Percentiles rank a stretch among this genome's conserved stretches.
Conservation (phyloP, 2,329 filamentous ascomycete species). For the Calonectria naviculata region DNA sequence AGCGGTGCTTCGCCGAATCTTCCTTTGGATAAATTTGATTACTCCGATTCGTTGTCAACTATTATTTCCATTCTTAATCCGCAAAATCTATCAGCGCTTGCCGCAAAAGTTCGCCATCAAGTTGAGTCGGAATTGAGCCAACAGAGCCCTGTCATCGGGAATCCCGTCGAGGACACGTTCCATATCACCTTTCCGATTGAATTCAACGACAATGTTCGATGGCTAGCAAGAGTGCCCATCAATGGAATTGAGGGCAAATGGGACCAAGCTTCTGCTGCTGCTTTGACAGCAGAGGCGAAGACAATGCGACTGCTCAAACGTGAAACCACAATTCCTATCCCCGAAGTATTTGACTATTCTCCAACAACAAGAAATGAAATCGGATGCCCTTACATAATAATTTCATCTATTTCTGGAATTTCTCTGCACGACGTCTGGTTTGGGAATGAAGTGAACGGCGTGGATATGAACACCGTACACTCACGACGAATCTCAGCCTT, state of each 20-base stretch:
- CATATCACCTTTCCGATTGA: not conserved
- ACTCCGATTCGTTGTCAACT: not conserved
- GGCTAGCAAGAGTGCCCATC: constrained; percentile 1
- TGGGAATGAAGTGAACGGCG: not conserved
- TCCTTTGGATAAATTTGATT: no score
- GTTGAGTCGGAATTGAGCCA: not conserved
- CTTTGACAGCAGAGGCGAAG: constrained; percentile 1
- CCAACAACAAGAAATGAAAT: not conserved
- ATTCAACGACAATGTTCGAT: not conserved
- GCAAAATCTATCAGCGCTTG: not conserved
- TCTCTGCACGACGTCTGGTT: constrained; percentile 16
- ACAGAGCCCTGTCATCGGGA: not conserved
- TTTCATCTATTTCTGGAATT: not conserved
- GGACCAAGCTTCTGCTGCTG: not conserved
- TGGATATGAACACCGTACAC: not conserved
- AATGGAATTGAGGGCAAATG: not conserved
- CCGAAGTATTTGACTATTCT: constrained; percentile 12
- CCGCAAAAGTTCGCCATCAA: not conserved
- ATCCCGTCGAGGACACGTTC: not conserved
- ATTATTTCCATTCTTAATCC: not conserved
- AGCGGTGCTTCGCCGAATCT: not conserved
- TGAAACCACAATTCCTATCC: constrained; percentile 12
- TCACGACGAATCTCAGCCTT: not conserved
- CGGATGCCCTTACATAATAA: constrained; percentile 8
- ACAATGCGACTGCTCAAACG: constrained; percentile 13